Percentiles rank a stretch among this genome's conserved stretches.
Evolutionary conservation across 768 basidiomycete genomes (phyloP).

Genomic region (Tubosaeta brunneosetosa): DNA sequence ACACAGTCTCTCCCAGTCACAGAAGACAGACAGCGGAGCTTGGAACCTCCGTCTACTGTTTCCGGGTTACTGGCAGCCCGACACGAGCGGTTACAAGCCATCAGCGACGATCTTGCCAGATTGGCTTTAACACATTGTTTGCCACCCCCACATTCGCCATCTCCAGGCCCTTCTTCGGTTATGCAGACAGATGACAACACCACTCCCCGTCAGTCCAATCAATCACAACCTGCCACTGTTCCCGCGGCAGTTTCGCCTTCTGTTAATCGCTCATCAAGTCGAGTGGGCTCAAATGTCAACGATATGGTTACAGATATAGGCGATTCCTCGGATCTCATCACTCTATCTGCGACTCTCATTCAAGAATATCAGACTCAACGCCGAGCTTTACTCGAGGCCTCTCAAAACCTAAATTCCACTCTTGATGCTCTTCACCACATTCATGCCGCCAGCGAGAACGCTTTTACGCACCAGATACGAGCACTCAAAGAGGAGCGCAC

Average conservation of each 20-base stretch:
- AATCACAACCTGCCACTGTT: neutral
- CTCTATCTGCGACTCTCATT: neutral
- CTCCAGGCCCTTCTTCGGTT: neutral
- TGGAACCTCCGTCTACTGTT: neutral
- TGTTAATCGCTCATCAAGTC: conserved; percentile 1
- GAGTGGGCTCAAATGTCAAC: neutral
- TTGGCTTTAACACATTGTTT: conserved; percentile 4
- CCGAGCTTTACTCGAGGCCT: conserved; percentile 8
- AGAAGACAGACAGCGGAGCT: neutral
- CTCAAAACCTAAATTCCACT: conserved; percentile 8
- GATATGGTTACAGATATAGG: neutral
- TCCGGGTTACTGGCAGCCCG: conserved; percentile 6
- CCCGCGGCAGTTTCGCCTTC: conserved; percentile 9
- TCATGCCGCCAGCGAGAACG: conserved; percentile 16
- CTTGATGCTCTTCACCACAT: conserved; percentile 6
- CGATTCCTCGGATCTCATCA: neutral
- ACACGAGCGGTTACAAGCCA: conserved; percentile 15
- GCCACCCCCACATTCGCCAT: conserved; percentile 7
- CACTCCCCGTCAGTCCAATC: neutral
- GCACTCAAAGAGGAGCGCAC: conserved; percentile 17
- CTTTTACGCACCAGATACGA: conserved; percentile 8
- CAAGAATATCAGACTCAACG: conserved; percentile 10
- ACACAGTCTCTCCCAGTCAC: neutral
- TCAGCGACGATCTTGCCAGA: conserved; percentile 9
- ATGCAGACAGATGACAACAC: neutral